phyloP scores from a whole-genome alignment of 208 protist genomes.

The Wallacemonas sp. region DNA sequence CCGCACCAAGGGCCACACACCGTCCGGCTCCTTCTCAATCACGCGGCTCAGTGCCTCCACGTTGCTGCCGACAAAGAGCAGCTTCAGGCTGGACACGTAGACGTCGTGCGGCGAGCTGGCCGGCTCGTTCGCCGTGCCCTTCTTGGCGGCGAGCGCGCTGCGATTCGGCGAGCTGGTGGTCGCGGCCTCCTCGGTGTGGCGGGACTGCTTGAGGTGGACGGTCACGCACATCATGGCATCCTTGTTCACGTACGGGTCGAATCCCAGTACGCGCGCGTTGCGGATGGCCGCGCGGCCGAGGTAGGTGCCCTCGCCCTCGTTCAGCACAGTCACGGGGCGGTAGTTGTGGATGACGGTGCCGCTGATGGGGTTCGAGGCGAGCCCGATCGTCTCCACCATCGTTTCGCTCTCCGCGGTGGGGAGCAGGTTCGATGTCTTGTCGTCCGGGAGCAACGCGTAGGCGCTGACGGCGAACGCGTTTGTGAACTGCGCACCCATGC shows the following conservation, averaged over 20 bases:
- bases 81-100: conserved; percentile 41
- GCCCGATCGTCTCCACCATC: not conserved
- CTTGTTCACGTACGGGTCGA: conserved; percentile 27
- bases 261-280: conserved; percentile 33
- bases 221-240: conserved; percentile 34
- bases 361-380: conserved; percentile 41
- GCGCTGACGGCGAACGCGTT: conserved; percentile 34
- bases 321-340: conserved; percentile 23
- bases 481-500: conserved; percentile 20
- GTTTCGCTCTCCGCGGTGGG: conserved; percentile 19
- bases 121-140: conserved; percentile 11
- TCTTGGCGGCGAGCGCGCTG: not conserved
- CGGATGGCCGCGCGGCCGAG: conserved; percentile 29
- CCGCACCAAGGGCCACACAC: conserved; percentile 32
- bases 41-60: conserved; percentile 20
- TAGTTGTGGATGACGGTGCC: conserved; percentile 39
- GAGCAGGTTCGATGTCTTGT: conserved; percentile 32
- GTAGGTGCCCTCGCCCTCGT: conserved; percentile 22
- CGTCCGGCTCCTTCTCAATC: conserved; percentile 12
- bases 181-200: not conserved
- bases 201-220: conserved; percentile 31
- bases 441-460: conserved; percentile 32
- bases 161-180: not conserved
- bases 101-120: conserved; percentile 16
- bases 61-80: conserved; percentile 42